These are phyloP conservation scores for Alloascoidea hylecoeti DNA, from an alignment of 805 yeast genomes.

Conservation along the genomic window DNA sequence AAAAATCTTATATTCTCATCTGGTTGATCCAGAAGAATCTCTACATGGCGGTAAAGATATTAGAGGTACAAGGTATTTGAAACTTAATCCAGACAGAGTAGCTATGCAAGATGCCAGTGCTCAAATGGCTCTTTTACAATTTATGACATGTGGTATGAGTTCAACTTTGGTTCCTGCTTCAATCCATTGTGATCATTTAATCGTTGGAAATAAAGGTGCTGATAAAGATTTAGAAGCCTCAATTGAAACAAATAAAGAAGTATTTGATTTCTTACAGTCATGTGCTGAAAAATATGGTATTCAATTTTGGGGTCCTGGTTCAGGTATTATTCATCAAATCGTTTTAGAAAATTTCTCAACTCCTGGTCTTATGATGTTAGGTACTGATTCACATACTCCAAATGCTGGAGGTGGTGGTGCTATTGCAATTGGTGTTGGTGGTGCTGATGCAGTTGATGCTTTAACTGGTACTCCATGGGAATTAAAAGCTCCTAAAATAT, in stretches of 20 bases:
- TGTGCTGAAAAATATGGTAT: constrained; percentile 94
- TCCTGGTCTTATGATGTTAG: constrained; percentile 95
- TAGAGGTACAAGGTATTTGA: constrained; percentile 84
- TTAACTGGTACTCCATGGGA: constrained; percentile 98
- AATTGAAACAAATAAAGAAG: constrained; percentile 81
- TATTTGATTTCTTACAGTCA: constrained; percentile 83
- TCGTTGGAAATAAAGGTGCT: constrained; percentile 94
- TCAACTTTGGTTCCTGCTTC: constrained; percentile 87
- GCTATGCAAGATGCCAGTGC: constrained; percentile 99
- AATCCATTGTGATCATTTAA: constrained; percentile 95
- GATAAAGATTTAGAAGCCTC: constrained; percentile 70
- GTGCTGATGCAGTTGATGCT: constrained; percentile 99
- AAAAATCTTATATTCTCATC: constrained; percentile 85
- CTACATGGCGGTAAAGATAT: constrained; percentile 41
- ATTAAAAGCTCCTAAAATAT: constrained; percentile 87
- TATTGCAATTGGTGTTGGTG: constrained; percentile 98
- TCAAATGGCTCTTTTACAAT: constrained; percentile 96
- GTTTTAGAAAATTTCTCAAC: constrained; percentile 93
- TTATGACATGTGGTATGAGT: constrained; percentile 92
- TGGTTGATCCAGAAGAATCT: constrained; percentile 78
- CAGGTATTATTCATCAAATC: constrained; percentile 97
- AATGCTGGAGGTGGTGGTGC: constrained; percentile 99
- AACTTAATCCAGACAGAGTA: constrained; percentile 92
- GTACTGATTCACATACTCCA: constrained; percentile 98
- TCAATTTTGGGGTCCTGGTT: constrained; percentile 99